These are phyloP conservation scores for Syncephalastrum contaminatum DNA, from an alignment of 371 early-diverging fungal species.

Conservation along the genomic window DNA sequence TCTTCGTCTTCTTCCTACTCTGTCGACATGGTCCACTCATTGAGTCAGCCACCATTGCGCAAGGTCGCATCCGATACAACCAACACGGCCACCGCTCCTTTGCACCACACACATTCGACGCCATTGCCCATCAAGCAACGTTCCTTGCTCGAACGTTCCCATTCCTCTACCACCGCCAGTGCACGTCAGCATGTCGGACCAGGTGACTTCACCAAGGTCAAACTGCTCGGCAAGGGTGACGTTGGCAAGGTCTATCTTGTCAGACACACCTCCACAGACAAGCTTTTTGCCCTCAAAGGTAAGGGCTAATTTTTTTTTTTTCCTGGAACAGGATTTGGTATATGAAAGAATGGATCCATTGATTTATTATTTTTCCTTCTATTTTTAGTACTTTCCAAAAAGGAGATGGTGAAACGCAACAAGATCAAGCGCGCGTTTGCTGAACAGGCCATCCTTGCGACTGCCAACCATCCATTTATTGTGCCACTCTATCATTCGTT, in stretches of 20 bases:
- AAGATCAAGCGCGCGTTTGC: conserved; percentile 84
- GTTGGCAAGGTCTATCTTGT: conserved; percentile 90
- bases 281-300: conserved; percentile 87
- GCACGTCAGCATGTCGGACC: conserved; percentile 59
- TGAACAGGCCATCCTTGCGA: conserved; percentile 79
- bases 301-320: neutral
- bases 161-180: conserved; percentile 10
- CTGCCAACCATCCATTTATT: conserved; percentile 90
- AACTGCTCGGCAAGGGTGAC: conserved; percentile 88
- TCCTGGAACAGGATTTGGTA: neutral
- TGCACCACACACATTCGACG: neutral
- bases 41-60: neutral
- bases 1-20: neutral
- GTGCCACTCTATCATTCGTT: conserved; percentile 92
- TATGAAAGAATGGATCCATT: neutral
- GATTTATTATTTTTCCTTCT: neutral
- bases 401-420: conserved; percentile 86
- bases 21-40: conserved; percentile 1
- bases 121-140: neutral
- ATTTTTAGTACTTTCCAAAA: conserved; percentile 70
- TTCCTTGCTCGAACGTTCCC: neutral
- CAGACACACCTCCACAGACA: conserved; percentile 70
- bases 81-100: neutral
- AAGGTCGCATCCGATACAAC: conserved; percentile 1
- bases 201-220: conserved; percentile 69